Evolutionary conservation across 371 early-diverging fungal genomes (phyloP).

Genomic region (Haplosporangium sp.): DNA sequence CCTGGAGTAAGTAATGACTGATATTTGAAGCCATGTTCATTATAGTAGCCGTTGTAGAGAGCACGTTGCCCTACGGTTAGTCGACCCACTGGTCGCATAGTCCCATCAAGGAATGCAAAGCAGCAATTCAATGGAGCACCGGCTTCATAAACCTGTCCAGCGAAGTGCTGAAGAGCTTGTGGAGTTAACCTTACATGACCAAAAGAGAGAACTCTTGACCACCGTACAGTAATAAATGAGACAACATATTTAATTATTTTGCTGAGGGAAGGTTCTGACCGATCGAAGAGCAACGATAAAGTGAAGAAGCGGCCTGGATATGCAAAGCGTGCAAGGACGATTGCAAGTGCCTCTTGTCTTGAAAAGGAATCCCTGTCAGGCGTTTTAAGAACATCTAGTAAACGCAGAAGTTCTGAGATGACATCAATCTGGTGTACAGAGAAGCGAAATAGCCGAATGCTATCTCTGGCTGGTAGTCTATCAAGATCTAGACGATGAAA

Average conservation of each 20-base stretch:
- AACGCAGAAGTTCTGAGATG: no score
- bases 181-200: background rate
- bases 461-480: no score
- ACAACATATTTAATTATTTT: background rate
- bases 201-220: background rate
- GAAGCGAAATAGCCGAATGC: background rate
- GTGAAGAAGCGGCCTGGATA: background rate
- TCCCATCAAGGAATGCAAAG: background rate
- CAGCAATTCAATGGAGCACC: background rate
- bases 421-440: no score
- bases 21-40: background rate
- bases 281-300: background rate
- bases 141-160: background rate
- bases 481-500: no score
- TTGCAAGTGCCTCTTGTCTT: background rate
- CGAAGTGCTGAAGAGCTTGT: background rate
- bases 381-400: no score
- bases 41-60: conserved; percentile 2
- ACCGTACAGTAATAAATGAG: background rate
- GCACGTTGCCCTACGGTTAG: background rate
- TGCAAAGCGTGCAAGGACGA: background rate
- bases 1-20: background rate
- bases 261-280: background rate
- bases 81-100: background rate
- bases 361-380: background rate